Evolutionary conservation across 495 filamentous ascomycete genomes (phyloP), one percentile per base, ranked within the genome.

Genomic region (Trichoderma virens): DNA sequence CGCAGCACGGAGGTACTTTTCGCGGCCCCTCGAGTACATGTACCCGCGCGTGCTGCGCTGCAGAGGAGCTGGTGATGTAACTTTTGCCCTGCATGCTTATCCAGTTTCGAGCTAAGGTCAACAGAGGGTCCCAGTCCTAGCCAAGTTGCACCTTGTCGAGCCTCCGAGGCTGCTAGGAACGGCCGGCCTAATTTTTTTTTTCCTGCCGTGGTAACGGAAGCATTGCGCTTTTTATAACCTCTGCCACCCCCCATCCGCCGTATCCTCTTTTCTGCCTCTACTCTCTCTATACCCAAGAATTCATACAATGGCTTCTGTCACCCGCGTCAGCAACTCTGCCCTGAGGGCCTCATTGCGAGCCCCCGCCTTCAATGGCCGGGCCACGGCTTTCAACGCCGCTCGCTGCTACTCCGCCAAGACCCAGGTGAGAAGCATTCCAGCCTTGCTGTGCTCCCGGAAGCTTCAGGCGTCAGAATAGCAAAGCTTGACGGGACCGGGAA

Each of bases 381-480:
- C 86, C 76, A 85, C 83, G 69, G 85, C 86, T 76, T 88, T 90
- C 81, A 91, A 87, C 80, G 89, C 92, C 72, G 76, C 88, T 73
- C 86, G 93, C 78, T 87, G 85, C 85, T 97, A 96, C 79, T 95
- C 92, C 62, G 85, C 91, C 68, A 97, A 97, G 83, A 81, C 88
- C 65, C 89, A 93, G 86, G 93, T 93, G 80, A 64, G 79, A 65
- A 66, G 54, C 59, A 65, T 28, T 65, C 16, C 51, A 23, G 3
- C 47, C 13, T 35, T 13, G 34, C 13, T 35, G 34, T 13, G 14
- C 41, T 18, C 18, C 9, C 43, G 43, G 23, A 8, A 47, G 18
- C 25, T 30, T 14, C 41, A 18, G 27, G 23, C 51, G 13, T 9
- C 51, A 13, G 23, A 28, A 30, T 23, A 23, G 13, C 51, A 27